Conservation (phyloP, 768 basidiomycete species). For the Imleria badia region DNA sequence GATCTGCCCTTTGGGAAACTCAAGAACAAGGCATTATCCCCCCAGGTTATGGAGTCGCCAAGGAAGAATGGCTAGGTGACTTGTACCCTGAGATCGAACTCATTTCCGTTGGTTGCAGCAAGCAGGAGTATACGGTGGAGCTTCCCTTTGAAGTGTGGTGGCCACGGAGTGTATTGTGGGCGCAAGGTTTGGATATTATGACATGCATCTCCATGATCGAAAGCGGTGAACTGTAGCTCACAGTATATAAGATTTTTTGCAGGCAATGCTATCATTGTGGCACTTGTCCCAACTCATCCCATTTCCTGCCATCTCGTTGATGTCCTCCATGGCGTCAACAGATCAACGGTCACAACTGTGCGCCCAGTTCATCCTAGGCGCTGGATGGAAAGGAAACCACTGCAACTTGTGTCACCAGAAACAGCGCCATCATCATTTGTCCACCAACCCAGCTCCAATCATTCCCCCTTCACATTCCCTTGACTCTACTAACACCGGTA, state of each 20-base stretch:
- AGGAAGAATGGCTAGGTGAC: neutral
- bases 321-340: too few relatives aligned
- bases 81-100: constrained; percentile 2
- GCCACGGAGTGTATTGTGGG: constrained; percentile 2
- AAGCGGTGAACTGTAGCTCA: neutral
- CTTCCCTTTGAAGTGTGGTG: constrained; percentile 8
- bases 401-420: neutral
- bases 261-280: neutral
- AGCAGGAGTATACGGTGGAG: neutral
- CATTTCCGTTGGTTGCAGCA: constrained; percentile 4
- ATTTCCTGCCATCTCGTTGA: too few relatives aligned
- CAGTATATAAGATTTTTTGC: constrained; percentile 1
- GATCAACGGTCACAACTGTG: neutral
- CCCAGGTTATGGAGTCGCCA: constrained; percentile 1
- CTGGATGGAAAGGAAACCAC: neutral
- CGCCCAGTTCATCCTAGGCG: neutral
- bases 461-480: neutral
- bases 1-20: neutral
- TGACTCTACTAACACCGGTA: too few relatives aligned
- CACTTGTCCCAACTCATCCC: too few relatives aligned
- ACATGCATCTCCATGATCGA: constrained; percentile 2
- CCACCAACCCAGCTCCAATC: neutral
- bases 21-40: constrained; percentile 3
- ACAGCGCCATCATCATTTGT: neutral
- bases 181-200: constrained; percentile 9